Conservation (phyloP, 768 basidiomycete species). For the Neoboletus brunneissimus region DNA sequence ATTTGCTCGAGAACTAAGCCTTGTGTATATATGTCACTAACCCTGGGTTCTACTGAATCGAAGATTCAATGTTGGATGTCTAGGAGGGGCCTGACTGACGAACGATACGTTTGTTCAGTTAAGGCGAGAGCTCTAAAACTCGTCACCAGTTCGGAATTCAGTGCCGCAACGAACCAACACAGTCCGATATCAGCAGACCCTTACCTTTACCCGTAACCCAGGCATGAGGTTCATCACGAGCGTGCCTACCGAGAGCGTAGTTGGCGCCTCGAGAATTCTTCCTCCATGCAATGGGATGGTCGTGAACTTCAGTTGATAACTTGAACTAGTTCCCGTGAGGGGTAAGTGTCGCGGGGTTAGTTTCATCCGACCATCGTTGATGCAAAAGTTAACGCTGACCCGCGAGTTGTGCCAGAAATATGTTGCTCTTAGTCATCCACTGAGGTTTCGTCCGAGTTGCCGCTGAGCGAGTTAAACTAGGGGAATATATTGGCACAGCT, state of each 20-base stretch:
- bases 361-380: neutral
- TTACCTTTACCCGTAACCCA: too few relatives aligned
- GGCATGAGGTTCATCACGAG: too few relatives aligned
- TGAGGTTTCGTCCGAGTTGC: neutral
- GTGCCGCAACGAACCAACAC: too few relatives aligned
- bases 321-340: too few relatives aligned
- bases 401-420: neutral
- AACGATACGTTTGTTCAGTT: neutral
- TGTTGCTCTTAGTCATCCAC: neutral
- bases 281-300: too few relatives aligned
- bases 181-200: too few relatives aligned
- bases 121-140: neutral
- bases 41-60: neutral
- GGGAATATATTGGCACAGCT: neutral
- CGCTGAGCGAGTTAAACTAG: too few relatives aligned
- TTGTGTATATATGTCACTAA: neutral
- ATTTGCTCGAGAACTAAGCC: neutral
- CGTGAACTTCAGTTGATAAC: too few relatives aligned
- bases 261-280: too few relatives aligned
- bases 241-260: too few relatives aligned
- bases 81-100: neutral
- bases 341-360: neutral
- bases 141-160: too few relatives aligned
- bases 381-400: neutral
- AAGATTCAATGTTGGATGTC: neutral